Evolutionary conservation across 805 yeast genomes (phyloP).

Genomic region (Candida sonorensis): DNA sequence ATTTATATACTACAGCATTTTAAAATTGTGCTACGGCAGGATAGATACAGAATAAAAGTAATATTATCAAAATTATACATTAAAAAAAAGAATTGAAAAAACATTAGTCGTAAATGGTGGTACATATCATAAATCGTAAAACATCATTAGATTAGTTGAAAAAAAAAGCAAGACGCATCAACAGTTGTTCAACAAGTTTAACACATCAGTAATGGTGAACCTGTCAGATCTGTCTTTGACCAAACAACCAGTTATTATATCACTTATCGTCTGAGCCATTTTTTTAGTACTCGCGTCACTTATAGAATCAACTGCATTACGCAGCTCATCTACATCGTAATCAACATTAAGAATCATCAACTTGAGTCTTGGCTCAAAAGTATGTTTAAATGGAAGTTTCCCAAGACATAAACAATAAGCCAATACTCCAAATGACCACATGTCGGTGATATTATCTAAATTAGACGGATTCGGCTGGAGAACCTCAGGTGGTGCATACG

Average conservation of each 20-base stretch:
- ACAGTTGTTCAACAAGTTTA: too few relatives aligned
- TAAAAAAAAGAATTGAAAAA: not conserved
- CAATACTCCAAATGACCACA: conserved; percentile 88
- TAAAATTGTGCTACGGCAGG: too few relatives aligned
- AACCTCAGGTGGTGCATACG: conserved; percentile 89
- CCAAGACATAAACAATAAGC: conserved; percentile 69
- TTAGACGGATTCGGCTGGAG: conserved; percentile 53
- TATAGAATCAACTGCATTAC: not conserved
- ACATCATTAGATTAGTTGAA: too few relatives aligned
- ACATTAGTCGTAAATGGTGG: too few relatives aligned
- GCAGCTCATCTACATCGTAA: conserved; percentile 35
- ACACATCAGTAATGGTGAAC: conserved; percentile 39
- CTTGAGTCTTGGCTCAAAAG: conserved; percentile 73
- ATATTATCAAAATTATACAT: too few relatives aligned
- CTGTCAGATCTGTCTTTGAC: conserved; percentile 44
- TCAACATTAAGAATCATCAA: conserved; percentile 65
- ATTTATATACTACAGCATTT: too few relatives aligned
- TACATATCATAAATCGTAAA: too few relatives aligned
- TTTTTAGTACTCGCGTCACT: too few relatives aligned
- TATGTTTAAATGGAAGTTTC: conserved; percentile 74
- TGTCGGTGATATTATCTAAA: conserved; percentile 64
- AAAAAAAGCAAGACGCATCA: too few relatives aligned
- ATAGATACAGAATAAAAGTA: too few relatives aligned
- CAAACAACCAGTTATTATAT: conserved; percentile 48
- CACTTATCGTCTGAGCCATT: too few relatives aligned